Evolutionary conservation across 1,284 basidiomycete species (phyloP), one percentile per base, ranked within the genome.

Genomic region (Trichosporon faecale): DNA sequence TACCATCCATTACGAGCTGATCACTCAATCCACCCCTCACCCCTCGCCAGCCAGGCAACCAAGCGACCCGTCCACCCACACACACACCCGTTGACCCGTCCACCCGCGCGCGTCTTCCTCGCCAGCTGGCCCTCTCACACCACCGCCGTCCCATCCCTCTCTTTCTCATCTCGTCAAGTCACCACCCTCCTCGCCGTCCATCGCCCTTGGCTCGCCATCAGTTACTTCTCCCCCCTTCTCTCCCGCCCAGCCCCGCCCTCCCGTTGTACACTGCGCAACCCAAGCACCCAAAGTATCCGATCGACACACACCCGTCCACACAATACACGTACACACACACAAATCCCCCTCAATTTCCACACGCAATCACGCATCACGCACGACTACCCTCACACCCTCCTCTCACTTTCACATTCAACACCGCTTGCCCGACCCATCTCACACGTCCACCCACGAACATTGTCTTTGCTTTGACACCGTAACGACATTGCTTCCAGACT

Each of bases 111-210:
- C 55, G 25, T 29, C 25, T 60, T 18, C 55, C 23, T 21, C 25
- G 23, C 55, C 25, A 25, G 55, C 55, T 27, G 27, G 25, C 25
- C 25, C 52, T 23, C 55, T 12, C 31, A 29, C 57, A 60, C 57
- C 57, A 61, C 29, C 57, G 27, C 25, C 55, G 55, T 60, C 18
- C 55, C 57, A 61, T 61, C 57, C 57, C 57, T 61, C 57, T 61
- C 57, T 61, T 61, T 61, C 57, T 61, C 57, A 61, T 61, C 57
- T 61, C 57, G 57, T 21, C 49, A 52, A 23, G 49, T 52, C 49
- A 52, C 49, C 49, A 23, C 57, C 16, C 27, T 14, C n/a, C 31
- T 31, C 57, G 57, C 29, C n/a, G 27, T 60, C 57, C 29, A 31
- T 61, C 57, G 16, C n/a, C 16, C 57, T 33, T n/a, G 57, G 57